A percentile compares a stretch with the other conserved stretches of the same genome.
Conservation (phyloP, 192 early-diverging fungal species). For the Irineochytrium annulatum region DNA sequence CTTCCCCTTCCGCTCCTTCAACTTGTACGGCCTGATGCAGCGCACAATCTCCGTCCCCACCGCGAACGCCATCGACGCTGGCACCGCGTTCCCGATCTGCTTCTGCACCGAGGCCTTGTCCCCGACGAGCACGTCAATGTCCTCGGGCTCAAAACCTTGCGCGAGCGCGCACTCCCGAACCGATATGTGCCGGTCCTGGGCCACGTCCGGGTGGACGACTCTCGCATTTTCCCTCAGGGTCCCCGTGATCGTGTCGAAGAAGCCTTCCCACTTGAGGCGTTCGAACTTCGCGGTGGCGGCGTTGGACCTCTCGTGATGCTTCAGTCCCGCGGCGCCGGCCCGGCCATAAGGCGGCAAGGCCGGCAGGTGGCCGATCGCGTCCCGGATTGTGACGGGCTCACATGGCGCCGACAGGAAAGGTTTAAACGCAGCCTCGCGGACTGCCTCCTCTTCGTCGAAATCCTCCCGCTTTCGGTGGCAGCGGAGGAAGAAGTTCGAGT, state of each 20-base stretch:
- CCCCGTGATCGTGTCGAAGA: background rate
- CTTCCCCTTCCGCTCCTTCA: no score
- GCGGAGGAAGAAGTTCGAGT: background rate
- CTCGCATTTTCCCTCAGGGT: background rate
- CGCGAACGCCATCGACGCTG: conserved; percentile 18
- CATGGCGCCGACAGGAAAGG: background rate
- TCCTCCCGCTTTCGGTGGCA: background rate
- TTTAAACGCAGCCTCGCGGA: background rate
- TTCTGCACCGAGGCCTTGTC: background rate
- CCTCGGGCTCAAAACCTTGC: background rate
- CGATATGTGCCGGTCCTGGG: background rate
- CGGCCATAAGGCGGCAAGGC: background rate
- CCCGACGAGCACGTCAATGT: background rate
- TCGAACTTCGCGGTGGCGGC: background rate
- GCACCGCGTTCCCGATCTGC: conserved; percentile 26
- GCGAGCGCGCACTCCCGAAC: background rate
- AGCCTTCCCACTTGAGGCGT: background rate
- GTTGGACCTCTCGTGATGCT: background rate
- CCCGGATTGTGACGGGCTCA: background rate
- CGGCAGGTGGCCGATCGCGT: background rate
- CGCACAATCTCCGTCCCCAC: conserved; percentile 13
- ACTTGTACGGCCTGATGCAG: no score
- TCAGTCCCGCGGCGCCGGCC: background rate
- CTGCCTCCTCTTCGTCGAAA: background rate
- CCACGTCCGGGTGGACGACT: background rate